Evolutionary conservation across 2,329 filamentous ascomycete genomes (phyloP), one percentile per base, ranked within the genome.

Genomic region (Fusarium sp.): DNA sequence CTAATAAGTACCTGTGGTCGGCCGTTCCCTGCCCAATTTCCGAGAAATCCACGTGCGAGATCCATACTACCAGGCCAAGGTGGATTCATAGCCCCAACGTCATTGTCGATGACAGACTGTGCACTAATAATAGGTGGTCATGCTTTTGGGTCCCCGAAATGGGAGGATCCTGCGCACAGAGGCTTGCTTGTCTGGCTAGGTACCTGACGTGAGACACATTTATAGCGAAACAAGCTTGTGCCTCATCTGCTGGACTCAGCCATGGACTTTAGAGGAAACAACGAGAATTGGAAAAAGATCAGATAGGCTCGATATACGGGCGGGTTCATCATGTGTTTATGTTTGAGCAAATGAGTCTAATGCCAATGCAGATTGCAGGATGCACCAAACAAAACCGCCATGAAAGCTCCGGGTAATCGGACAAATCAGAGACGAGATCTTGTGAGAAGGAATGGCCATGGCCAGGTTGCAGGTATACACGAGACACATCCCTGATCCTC

Each of bases 401-500:
- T n/a, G 33, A 37, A 54, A 35, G 22, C 48, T 41, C 22, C 18
- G 43, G 24, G 64, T 18, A n/a, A 35, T 24, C n/a, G 24, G 39
- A 16, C 67, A 27, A 72, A 74, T 68, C 60, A 72, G n/a, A 61
- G 33, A 10, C 14, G 16, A 56, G 24, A 18, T 6, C 48, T 31
- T 56, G 50, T 16, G n/a, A 66, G 58, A 41, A 73, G 67, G 59
- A 71, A 64, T 61, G 61, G 29, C 57, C 22, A 16, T 60, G 41
- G 24, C 33, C 60, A 33, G 54, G 72, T 60, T 29, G 50, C 37
- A 39, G 37, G 11, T 65, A 45, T 65, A 74, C 39, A 41, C 66
- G 68, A 74, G 72, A 72, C 68, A 62, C 71, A 72, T 33, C 61
- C 29, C 57, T 73, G 59, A 65, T 75, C 72, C 58, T 66, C 64